Evolutionary conservation across 2,329 filamentous ascomycete species (phyloP), one percentile per base, ranked within the genome.

Genomic region (Microsporum canis): DNA sequence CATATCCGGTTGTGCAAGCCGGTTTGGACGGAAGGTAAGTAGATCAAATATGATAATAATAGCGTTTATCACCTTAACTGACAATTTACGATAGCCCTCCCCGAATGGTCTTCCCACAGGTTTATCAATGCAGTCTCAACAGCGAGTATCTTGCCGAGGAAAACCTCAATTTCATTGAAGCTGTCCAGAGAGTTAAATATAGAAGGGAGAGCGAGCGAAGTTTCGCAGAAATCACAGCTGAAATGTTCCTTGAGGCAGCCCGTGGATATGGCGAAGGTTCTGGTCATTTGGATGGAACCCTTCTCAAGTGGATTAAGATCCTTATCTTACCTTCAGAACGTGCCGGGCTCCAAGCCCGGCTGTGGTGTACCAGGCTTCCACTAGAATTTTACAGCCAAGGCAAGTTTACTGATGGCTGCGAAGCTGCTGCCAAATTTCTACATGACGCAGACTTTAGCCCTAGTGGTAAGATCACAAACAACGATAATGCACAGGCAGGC

Each of bases 201-300:
- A 45, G 34, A 27, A n/a, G 0, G 12, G 59, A 45, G 2, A 23
- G 12, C 51, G 51, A 57, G 17, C 27, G 8, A 23, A 60, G 27
- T 12, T 60, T 60, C 17, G 38, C 49, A 0, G 49, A 60, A 23
- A 57, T 29, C 7, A 47, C 29, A 10, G 59, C 59, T 53, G 59
- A 57, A 17, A 60, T 60, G 59, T 41, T 60, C 29, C 14, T 60
- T 2, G 59, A 60, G 47, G 51, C 51, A 8, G 55, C 55, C 5
- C 59, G 59, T 14, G 51, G 59, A 36, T 60, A 60, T 23, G 59
- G 59, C 14, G 59, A 60, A 57, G 49, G 59, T 12, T 33, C n/a
- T 1, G 27, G 43, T 31, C 47, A 60, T 27, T n/a, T 60, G 47
- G 51, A 60, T 27, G 3, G n/a, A n/a, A 57, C 33, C 34, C 59